A percentile compares a stretch with the other conserved stretches of the same genome.
Conservation (phyloP, 305 asterid genomes). For the Solanum chacoense region DNA sequence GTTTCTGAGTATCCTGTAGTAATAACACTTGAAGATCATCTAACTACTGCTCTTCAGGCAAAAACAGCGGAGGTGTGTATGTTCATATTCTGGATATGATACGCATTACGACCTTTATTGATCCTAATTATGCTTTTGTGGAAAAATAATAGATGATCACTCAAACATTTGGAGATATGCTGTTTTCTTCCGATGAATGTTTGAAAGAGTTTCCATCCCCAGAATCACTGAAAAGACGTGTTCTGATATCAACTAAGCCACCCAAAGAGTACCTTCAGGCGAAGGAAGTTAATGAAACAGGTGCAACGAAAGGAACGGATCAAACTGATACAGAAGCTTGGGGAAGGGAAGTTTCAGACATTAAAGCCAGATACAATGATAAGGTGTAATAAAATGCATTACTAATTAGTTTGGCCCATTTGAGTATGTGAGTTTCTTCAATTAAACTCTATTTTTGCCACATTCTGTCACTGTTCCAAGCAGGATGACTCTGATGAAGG, state of each 20-base stretch:
- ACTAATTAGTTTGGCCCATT: not conserved
- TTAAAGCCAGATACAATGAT: not conserved
- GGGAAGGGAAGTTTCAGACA: slow-evolving; percentile 9
- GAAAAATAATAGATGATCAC: slow-evolving; percentile 56
- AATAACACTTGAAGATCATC: slow-evolving; percentile 83
- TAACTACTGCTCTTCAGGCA: slow-evolving; percentile 60
- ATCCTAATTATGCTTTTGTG: slow-evolving; percentile 7
- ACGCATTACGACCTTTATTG: not conserved
- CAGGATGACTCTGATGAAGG: slow-evolving; percentile 3
- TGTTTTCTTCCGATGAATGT: slow-evolving; percentile 37
- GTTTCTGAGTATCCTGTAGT: slow-evolving; percentile 75
- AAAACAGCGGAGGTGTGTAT: slow-evolving; percentile 63
- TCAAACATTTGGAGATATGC: slow-evolving; percentile 72
- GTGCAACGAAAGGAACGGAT: not conserved
- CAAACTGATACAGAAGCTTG: slow-evolving; percentile 5
- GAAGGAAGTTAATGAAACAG: slow-evolving; percentile 30
- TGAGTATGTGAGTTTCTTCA: not conserved
- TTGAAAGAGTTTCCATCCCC: slow-evolving; percentile 65
- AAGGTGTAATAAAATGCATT: not conserved
- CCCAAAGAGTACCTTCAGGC: slow-evolving; percentile 68
- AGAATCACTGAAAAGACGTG: slow-evolving; percentile 36
- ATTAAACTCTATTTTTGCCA: not conserved
- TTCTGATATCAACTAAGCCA: slow-evolving; percentile 82
- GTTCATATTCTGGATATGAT: not conserved
- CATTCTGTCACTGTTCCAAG: not conserved